Evolutionary conservation across 306 rosid species (phyloP).

Genomic region (Biancaea sappan): DNA sequence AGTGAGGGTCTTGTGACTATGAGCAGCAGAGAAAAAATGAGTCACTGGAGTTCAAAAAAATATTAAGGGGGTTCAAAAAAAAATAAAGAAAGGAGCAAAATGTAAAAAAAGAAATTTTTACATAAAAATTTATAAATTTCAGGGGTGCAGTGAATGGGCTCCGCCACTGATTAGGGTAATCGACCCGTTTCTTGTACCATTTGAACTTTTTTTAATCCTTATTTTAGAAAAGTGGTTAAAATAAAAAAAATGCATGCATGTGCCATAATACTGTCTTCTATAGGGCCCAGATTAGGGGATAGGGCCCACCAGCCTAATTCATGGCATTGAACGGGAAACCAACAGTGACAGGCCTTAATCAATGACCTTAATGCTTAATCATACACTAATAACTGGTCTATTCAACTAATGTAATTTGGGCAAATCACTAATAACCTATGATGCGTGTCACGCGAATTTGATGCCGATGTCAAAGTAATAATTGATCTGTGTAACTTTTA

Average conservation of each 20-base stretch:
- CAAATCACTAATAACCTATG: not conserved
- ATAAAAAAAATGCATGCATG: not conserved
- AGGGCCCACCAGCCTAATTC: not conserved
- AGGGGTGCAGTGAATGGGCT: too few relatives aligned
- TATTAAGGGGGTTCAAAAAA: too few relatives aligned
- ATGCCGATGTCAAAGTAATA: slow-evolving; percentile 5
- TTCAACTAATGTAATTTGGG: not conserved
- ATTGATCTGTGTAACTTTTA: not conserved
- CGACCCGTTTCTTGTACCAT: too few relatives aligned
- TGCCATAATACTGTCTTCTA: too few relatives aligned
- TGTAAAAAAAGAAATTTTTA: too few relatives aligned
- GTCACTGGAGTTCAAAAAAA: too few relatives aligned
- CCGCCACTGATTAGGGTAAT: too few relatives aligned
- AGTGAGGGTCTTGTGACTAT: too few relatives aligned
- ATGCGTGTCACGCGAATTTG: not conserved
- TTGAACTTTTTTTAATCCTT: too few relatives aligned
- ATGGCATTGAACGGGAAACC: not conserved
- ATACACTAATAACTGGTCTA: not conserved
- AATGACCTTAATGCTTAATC: not conserved
- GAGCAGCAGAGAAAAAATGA: too few relatives aligned
- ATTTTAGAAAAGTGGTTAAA: not conserved
- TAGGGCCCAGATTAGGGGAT: not conserved
- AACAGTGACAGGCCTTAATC: not conserved
- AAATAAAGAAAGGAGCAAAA: too few relatives aligned
- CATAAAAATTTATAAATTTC: too few relatives aligned